phyloP scores from a whole-genome alignment of 83 land plant species.

The Isoetes engelmannii region DNA sequence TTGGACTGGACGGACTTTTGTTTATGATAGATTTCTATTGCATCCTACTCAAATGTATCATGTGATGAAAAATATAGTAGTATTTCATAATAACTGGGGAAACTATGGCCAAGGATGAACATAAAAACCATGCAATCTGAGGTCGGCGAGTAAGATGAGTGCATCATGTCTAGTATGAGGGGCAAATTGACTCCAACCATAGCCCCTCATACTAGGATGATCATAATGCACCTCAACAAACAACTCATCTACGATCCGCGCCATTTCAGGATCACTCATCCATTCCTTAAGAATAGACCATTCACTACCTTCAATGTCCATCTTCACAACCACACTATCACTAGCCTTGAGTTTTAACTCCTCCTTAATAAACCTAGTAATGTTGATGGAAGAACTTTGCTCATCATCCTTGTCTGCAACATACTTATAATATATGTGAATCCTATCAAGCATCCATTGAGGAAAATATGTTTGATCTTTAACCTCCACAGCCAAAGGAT shows the following conservation, averaged over 20 bases:
- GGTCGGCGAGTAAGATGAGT: conserved; percentile 11
- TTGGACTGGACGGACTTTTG: too few relatives aligned
- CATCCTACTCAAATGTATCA: too few relatives aligned
- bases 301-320: conserved; percentile 38
- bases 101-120: conserved; percentile 29
- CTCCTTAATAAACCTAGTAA: conserved; percentile 29
- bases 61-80: too few relatives aligned
- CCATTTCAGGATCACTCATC: conserved; percentile 23
- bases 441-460: conserved; percentile 19
- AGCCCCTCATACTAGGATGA: conserved; percentile 13
- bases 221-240: conserved; percentile 35
- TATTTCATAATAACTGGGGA: too few relatives aligned
- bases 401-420: conserved; percentile 20
- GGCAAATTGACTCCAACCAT: conserved; percentile 12
- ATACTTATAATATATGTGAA: conserved; percentile 15
- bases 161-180: conserved; percentile 20
- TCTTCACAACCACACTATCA: conserved; percentile 31
- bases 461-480: conserved; percentile 9
- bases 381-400: conserved; percentile 14
- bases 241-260: conserved; percentile 27
- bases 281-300: conserved; percentile 28
- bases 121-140: conserved; percentile 20
- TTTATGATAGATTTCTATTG: too few relatives aligned
- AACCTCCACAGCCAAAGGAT: neutral
- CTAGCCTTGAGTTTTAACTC: conserved; percentile 24